Conservation (phyloP, 768 basidiomycete genomes). For the Polyporus arcularius region DNA sequence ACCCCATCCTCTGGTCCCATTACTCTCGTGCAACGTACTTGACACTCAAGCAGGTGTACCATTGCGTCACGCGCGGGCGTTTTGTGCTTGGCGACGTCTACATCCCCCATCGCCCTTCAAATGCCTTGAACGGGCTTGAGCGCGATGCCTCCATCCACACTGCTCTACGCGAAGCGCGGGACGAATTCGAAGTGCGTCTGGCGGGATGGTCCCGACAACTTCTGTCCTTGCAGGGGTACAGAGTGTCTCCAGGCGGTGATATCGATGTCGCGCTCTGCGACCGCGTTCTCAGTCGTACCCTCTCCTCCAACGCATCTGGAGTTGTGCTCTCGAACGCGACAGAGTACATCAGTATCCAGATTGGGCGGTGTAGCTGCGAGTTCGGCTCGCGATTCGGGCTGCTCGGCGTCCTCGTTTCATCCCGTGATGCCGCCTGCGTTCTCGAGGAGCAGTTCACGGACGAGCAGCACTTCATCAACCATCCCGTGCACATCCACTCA, state of each 20-base stretch:
- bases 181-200: not conserved
- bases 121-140: not conserved
- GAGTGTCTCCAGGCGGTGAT: not conserved
- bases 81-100: not conserved
- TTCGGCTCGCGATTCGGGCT: conserved; percentile 1
- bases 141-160: not conserved
- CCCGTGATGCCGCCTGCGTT: not conserved
- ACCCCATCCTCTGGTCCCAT: not conserved
- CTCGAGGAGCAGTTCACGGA: not conserved
- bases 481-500: conserved; percentile 9
- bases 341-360: not conserved
- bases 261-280: not conserved
- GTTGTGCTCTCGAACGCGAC: not conserved
- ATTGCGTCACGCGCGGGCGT: not conserved
- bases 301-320: not conserved
- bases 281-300: not conserved
- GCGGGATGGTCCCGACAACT: not conserved
- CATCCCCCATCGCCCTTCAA: conserved; percentile 9
- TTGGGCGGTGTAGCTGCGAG: conserved; percentile 7
- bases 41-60: not conserved
- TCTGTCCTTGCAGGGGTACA: not conserved
- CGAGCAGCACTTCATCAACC: not conserved
- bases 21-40: not conserved
- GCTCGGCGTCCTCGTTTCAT: conserved; percentile 1
- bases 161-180: not conserved